These are phyloP conservation scores for Cornus kousa DNA, from an alignment of 148 eudicot genomes.

Conservation along the genomic window DNA sequence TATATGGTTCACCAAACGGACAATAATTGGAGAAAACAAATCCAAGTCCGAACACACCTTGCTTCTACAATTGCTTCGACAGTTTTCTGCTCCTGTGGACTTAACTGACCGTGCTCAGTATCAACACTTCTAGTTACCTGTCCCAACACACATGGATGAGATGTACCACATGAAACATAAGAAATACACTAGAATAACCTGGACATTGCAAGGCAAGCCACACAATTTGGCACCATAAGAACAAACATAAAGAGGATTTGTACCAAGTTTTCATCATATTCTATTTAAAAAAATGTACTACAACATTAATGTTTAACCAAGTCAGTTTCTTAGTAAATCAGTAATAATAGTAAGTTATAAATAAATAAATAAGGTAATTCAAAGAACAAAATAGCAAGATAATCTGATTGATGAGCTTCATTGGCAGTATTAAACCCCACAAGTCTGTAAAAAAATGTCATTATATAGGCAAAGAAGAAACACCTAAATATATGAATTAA, in stretches of 20 bases:
- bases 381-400: not conserved
- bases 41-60: slow-evolving; percentile 51
- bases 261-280: not conserved
- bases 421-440: not conserved
- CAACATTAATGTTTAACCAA: not conserved
- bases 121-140: slow-evolving; percentile 98
- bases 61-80: slow-evolving; percentile 88
- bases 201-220: not conserved
- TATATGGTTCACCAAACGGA: not conserved
- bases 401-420: not conserved
- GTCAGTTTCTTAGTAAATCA: not conserved
- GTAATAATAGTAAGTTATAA: not conserved
- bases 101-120: slow-evolving; percentile 64
- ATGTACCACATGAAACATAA: not conserved
- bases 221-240: not conserved
- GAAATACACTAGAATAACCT: not conserved
- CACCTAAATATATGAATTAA: not conserved
- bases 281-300: not conserved
- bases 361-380: not conserved
- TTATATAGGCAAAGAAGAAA: not conserved
- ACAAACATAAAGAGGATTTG: not conserved
- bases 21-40: not conserved
- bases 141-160: slow-evolving; percentile 7
- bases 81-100: slow-evolving; percentile 88
- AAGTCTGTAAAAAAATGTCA: not conserved